Evolutionary conservation across 441 rosid species (phyloP).

Genomic region (Dalechampia spathulata): DNA sequence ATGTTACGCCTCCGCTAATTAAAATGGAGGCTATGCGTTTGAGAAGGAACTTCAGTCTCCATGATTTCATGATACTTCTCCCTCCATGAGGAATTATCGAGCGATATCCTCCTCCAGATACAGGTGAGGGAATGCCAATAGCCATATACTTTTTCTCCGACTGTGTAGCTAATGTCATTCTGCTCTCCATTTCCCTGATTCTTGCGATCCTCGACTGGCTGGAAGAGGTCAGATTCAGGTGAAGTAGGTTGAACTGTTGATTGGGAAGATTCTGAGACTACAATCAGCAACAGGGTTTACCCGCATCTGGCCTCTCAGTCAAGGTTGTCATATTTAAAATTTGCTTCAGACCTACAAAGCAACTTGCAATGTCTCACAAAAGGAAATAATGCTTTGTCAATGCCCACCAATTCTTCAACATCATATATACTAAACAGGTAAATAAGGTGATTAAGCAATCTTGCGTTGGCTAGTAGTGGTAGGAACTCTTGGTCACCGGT

Average conservation of each 20-base stretch:
- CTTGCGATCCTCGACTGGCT: background rate
- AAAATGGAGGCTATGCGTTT: background rate
- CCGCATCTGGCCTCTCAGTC: slow-evolving; percentile 17
- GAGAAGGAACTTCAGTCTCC: background rate
- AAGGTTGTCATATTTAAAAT: slow-evolving; percentile 12
- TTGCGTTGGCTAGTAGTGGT: background rate
- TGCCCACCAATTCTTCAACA: background rate
- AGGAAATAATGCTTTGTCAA: background rate
- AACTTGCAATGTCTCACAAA: too few relatives aligned
- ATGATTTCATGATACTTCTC: background rate
- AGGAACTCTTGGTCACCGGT: background rate
- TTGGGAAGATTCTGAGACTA: slow-evolving; percentile 4
- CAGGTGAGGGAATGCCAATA: slow-evolving; percentile 30
- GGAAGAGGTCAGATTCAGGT: background rate
- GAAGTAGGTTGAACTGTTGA: background rate
- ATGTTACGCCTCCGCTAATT: background rate
- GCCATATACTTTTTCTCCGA: slow-evolving; percentile 25
- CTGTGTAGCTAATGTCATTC: background rate
- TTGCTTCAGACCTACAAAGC: background rate
- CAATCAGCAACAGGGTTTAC: slow-evolving; percentile 3
- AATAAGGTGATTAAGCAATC: background rate
- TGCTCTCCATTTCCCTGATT: background rate
- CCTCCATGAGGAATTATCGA: slow-evolving; percentile 34
- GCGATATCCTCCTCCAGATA: slow-evolving; percentile 13
- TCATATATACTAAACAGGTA: background rate